These are phyloP conservation scores for Asterionellopsis glacialis DNA, from an alignment of 108 stramenopile species.

Conservation along the genomic window DNA sequence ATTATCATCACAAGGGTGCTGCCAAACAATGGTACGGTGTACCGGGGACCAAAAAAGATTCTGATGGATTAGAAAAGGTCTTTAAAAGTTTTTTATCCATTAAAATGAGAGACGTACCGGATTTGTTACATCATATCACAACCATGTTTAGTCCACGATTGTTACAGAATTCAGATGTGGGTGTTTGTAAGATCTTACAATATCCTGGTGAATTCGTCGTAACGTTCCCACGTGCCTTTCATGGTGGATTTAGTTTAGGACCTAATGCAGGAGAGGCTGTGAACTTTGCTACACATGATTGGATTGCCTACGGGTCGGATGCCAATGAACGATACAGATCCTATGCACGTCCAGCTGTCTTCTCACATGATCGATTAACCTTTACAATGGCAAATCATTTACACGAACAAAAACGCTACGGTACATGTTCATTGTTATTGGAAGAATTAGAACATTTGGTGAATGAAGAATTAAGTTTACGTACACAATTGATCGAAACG, in stretches of 20 bases:
- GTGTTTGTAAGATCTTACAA: constrained; percentile 87
- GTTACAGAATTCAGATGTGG: constrained; percentile 75
- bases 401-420: constrained; percentile 51
- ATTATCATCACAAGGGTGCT: constrained; percentile 95
- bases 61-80: constrained; percentile 79
- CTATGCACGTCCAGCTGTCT: constrained; percentile 82
- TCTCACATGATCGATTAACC: constrained; percentile 89
- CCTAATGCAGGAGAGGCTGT: constrained; percentile 97
- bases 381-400: constrained; percentile 87
- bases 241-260: constrained; percentile 94
- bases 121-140: constrained; percentile 91
- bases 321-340: constrained; percentile 89
- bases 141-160: constrained; percentile 91
- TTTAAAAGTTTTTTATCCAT: constrained; percentile 87
- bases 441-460: constrained; percentile 69
- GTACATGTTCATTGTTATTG: constrained; percentile 51
- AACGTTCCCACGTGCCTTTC: constrained; percentile 96
- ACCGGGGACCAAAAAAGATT: constrained; percentile 77
- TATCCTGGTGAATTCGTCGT: constrained; percentile 92
- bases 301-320: constrained; percentile 89
- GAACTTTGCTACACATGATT: constrained; percentile 90
- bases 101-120: constrained; percentile 91
- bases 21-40: constrained; percentile 98
- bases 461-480: constrained; percentile 59
- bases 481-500: constrained; percentile 46